Evolutionary conservation across 75 land plant genomes (phyloP).

Genomic region (Pinus albicaulis): DNA sequence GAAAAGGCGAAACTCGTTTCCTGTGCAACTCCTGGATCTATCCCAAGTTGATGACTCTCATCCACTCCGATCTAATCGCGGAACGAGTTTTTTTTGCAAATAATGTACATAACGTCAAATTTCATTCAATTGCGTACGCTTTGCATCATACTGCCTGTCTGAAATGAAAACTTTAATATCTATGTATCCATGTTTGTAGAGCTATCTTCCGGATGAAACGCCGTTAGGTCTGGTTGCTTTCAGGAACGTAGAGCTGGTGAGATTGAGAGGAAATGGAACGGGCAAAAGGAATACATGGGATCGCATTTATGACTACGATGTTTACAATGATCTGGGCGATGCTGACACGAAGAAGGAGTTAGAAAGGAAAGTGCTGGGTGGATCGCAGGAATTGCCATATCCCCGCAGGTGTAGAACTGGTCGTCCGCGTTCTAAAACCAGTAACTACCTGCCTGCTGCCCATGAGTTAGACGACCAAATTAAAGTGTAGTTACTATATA

Average conservation of each 20-base stretch:
- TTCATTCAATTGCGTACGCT: neutral
- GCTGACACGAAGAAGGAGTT: constrained; percentile 8
- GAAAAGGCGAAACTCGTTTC: neutral
- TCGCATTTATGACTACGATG: constrained; percentile 22
- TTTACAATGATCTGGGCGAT: constrained; percentile 29
- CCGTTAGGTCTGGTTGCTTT: constrained; percentile 14
- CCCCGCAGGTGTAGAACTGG: constrained; percentile 33
- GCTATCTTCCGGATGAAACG: constrained; percentile 22
- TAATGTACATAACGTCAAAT: neutral
- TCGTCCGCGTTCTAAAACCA: constrained; percentile 10
- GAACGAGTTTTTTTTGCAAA: constrained; percentile 22
- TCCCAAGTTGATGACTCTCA: neutral
- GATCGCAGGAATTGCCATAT: constrained; percentile 19
- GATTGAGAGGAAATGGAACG: constrained; percentile 15
- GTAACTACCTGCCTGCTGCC: neutral
- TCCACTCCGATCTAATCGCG: neutral
- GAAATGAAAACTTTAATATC: neutral
- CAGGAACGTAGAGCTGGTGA: constrained; percentile 14
- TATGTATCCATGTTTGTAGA: neutral
- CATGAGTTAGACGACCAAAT: neutral
- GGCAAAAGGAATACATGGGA: constrained; percentile 14
- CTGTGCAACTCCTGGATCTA: constrained; percentile 28
- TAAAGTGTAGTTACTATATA: constrained; percentile 5
- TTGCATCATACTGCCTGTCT: neutral
- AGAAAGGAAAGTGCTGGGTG: constrained; percentile 13